A percentile compares a stretch with the other conserved stretches of the same genome.
phyloP scores from a whole-genome alignment of 208 protist species.

The Acanthamoeba rhysodes region DNA sequence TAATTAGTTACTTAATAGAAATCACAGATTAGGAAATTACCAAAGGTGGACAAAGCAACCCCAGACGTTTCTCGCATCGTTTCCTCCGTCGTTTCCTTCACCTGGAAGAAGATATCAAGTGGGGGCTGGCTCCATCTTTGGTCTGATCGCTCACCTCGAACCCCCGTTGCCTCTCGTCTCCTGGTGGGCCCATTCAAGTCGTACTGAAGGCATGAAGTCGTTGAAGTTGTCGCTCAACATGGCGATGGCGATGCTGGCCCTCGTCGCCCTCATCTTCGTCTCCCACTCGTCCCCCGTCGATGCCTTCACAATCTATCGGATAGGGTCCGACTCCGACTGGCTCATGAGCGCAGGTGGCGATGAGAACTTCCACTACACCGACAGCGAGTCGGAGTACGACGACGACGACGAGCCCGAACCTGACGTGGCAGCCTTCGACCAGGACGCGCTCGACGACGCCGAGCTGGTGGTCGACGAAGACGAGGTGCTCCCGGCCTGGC shows the following conservation, averaged over 20 bases:
- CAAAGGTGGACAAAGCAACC: too few species aligned
- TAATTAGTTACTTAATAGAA: too few species aligned
- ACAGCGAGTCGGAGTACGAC: background rate
- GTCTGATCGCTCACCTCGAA: too few species aligned
- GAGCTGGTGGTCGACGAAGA: slow-evolving; percentile 2
- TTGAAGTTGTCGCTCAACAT: background rate
- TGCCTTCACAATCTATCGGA: slow-evolving; percentile 2
- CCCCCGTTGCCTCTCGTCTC: too few species aligned
- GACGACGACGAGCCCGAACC: background rate
- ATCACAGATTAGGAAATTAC: too few species aligned
- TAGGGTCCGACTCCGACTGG: background rate
- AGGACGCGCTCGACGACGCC: background rate
- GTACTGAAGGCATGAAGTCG: too few species aligned
- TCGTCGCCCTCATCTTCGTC: background rate
- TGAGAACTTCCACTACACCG: background rate
- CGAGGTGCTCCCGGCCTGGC: background rate
- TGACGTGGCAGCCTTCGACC: background rate
- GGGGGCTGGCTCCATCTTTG: too few species aligned
- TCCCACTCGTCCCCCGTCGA: background rate
- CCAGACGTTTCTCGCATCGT: too few species aligned
- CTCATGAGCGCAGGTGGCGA: background rate
- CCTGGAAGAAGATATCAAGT: too few species aligned
- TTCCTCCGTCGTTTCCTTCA: too few species aligned
- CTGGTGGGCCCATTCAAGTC: too few species aligned
- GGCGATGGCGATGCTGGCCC: background rate